Percentiles rank a stretch among this genome's conserved stretches.
phyloP scores from a whole-genome alignment of 257 asterid species.

The Asclepias syriaca region DNA sequence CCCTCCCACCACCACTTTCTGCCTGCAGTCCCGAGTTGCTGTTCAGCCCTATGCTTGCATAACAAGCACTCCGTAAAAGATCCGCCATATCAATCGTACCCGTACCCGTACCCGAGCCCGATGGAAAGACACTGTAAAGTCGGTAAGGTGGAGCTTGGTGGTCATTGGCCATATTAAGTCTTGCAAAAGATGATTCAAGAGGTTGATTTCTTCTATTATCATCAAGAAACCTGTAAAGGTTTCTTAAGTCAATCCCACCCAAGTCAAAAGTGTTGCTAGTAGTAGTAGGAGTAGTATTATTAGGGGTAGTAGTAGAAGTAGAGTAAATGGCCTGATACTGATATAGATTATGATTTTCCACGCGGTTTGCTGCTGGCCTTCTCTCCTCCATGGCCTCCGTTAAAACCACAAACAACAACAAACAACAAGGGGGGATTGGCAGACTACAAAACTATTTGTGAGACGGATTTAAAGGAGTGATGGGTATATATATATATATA shows the following conservation, averaged over 20 bases:
- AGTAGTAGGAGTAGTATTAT: too few species aligned
- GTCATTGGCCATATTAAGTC: slow-evolving; percentile 26
- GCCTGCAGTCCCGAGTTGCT: slow-evolving; percentile 13
- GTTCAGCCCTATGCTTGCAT: slow-evolving; percentile 10
- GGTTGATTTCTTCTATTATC: slow-evolving; percentile 24
- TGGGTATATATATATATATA: slow-evolving; percentile 16
- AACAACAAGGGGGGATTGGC: too few species aligned
- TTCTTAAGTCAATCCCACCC: slow-evolving; percentile 1
- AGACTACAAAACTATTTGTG: neutral
- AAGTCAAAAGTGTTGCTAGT: too few species aligned
- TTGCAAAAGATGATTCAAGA: slow-evolving; percentile 40
- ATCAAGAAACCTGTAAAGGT: neutral
- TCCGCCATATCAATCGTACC: slow-evolving; percentile 2
- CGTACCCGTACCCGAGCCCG: neutral
- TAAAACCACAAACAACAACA: neutral
- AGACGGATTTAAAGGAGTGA: neutral
- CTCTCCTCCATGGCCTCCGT: slow-evolving; percentile 42
- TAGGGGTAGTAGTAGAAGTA: too few species aligned
- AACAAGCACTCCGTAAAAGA: neutral
- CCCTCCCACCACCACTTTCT: slow-evolving; percentile 17
- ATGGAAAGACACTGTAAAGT: slow-evolving; percentile 7
- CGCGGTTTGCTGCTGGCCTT: slow-evolving; percentile 13
- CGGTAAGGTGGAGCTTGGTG: slow-evolving; percentile 21
- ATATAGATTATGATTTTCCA: slow-evolving; percentile 10
- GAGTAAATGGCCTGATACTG: too few species aligned